Evolutionary conservation across 2,329 filamentous ascomycete genomes (phyloP).

Genomic region (Harringtonia aguacate): DNA sequence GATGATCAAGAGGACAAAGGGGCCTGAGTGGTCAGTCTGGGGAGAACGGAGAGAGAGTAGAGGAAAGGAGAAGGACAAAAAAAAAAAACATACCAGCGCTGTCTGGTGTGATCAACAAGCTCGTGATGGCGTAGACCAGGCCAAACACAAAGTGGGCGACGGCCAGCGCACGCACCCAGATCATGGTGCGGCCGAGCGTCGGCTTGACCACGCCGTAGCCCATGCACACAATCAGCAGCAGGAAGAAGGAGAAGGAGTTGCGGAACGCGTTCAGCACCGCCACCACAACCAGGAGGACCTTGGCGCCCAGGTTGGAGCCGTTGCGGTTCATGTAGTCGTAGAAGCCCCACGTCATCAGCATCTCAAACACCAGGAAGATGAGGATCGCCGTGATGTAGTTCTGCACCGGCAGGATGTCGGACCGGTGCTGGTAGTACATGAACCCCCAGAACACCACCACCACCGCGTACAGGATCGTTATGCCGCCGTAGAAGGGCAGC

Average conservation of each 20-base stretch:
- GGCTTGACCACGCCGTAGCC: conserved; percentile 97
- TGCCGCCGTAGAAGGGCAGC: conserved; percentile 89
- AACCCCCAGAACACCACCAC: conserved; percentile 86
- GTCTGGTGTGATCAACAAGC: conserved; percentile 79
- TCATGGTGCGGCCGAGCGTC: conserved; percentile 85
- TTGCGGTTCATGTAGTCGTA: conserved; percentile 94
- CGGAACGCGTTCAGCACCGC: conserved; percentile 84
- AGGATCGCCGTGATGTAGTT: conserved; percentile 98
- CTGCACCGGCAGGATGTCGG: conserved; percentile 92
- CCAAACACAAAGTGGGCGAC: conserved; percentile 92
- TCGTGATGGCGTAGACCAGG: conserved; percentile 83
- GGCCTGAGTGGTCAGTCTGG: conserved; percentile 38
- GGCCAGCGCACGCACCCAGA: conserved; percentile 82
- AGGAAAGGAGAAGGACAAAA: background rate
- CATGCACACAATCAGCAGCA: conserved; percentile 97
- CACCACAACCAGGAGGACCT: conserved; percentile 82
- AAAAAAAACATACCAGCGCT: conserved; percentile 48
- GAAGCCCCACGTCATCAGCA: conserved; percentile 98
- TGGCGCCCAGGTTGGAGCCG: conserved; percentile 72
- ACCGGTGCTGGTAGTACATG: conserved; percentile 86
- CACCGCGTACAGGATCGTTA: conserved; percentile 88
- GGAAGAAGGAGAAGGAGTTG: conserved; percentile 97
- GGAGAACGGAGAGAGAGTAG: background rate
- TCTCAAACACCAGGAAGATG: conserved; percentile 87
- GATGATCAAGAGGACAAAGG: conserved; percentile 84